These are phyloP conservation scores for Protostelium mycophagum DNA, from an alignment of 78 protist species.

Conservation along the genomic window DNA sequence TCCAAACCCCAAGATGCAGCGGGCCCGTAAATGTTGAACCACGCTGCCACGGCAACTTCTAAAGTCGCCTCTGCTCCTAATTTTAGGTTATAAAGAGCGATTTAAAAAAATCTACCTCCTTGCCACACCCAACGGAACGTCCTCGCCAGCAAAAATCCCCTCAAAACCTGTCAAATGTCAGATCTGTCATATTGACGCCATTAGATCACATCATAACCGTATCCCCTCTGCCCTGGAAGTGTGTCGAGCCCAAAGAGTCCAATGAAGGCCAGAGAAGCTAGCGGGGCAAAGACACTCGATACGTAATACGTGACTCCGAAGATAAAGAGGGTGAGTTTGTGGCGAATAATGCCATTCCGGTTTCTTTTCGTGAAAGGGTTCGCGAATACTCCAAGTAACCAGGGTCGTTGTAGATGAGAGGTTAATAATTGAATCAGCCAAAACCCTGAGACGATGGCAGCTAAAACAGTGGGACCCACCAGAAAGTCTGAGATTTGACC, in stretches of 20 bases:
- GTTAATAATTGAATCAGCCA: not conserved
- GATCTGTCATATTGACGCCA: no score
- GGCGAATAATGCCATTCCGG: not conserved
- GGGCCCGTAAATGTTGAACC: not conserved
- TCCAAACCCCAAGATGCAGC: not conserved
- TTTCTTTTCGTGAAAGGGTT: not conserved
- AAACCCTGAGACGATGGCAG: not conserved
- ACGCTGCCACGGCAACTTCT: not conserved
- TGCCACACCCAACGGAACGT: not conserved
- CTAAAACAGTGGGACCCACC: not conserved
- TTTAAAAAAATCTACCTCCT: not conserved
- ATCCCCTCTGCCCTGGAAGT: not conserved
- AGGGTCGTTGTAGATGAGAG: not conserved
- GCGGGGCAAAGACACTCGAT: not conserved
- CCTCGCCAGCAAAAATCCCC: not conserved
- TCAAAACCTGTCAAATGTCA: not conserved
- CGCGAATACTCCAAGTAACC: not conserved
- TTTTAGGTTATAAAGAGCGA: not conserved
- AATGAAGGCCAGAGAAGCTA: not conserved
- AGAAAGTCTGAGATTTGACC: not conserved
- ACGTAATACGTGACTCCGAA: not conserved
- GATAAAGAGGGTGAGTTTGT: not conserved
- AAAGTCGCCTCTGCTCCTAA: not conserved
- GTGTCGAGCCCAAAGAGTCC: not conserved
- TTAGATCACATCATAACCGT: not conserved